Evolutionary conservation across 1,139 yeast species (phyloP).

Genomic region (Kodamaea sp.): DNA sequence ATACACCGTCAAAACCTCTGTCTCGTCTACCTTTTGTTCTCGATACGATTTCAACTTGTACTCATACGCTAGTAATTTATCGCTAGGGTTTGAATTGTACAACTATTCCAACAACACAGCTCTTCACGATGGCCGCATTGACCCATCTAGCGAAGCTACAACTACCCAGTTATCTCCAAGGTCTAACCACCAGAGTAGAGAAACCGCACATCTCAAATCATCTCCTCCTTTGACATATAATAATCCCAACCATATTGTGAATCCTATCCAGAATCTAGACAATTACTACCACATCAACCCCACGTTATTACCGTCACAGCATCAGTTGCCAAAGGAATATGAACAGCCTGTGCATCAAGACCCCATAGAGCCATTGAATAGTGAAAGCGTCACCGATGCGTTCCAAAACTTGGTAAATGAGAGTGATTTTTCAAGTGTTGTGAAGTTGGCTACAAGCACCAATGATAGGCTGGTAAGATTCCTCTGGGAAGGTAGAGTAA

Average conservation of each 20-base stretch:
- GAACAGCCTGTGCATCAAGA: not conserved
- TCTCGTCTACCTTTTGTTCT: constrained; percentile 77
- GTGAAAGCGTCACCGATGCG: constrained; percentile 50
- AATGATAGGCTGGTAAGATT: constrained; percentile 61
- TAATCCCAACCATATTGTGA: constrained; percentile 10
- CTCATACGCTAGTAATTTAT: constrained; percentile 84
- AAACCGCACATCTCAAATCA: not conserved
- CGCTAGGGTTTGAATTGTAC: constrained; percentile 87
- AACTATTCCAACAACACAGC: constrained; percentile 29
- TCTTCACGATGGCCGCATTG: not conserved
- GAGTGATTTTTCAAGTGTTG: constrained; percentile 65
- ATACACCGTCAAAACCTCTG: constrained; percentile 80
- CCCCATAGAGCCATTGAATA: constrained; percentile 8
- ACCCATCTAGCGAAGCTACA: not conserved
- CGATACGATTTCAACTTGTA: constrained; percentile 87
- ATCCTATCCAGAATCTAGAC: constrained; percentile 28
- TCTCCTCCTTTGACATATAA: not conserved
- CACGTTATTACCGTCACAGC: constrained; percentile 23
- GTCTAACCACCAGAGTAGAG: not conserved
- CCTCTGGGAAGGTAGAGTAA: constrained; percentile 86
- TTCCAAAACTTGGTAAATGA: constrained; percentile 54
- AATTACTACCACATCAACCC: constrained; percentile 30
- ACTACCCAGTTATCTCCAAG: not conserved
- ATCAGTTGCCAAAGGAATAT: not conserved
- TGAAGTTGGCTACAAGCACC: constrained; percentile 73